phyloP scores from a whole-genome alignment of 768 basidiomycete genomes.

The Tubosaeta sp. region DNA sequence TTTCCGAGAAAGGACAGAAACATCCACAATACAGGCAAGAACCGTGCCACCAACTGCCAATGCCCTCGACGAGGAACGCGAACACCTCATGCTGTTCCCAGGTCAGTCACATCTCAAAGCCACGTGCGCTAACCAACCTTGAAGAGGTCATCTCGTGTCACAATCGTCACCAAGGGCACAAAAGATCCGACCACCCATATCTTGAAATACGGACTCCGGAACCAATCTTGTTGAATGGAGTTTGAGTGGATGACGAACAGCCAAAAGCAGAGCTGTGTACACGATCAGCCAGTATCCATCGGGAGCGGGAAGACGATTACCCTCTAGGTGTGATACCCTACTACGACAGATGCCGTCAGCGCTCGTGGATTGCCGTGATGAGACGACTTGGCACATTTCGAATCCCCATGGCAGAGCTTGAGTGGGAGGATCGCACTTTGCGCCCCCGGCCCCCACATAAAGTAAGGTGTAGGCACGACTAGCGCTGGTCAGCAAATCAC shows the following conservation, averaged over 20 bases:
- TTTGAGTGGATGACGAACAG: conserved; percentile 71
- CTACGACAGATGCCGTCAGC: conserved; percentile 31
- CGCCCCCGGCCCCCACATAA: conserved; percentile 47
- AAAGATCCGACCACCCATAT: conserved; percentile 65
- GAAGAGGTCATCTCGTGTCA: conserved; percentile 46
- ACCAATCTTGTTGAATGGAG: conserved; percentile 68
- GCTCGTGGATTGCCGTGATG: neutral
- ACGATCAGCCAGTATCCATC: neutral
- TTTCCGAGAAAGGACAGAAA: conserved; percentile 64
- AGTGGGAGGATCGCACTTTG: conserved; percentile 55
- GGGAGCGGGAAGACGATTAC: conserved; percentile 29
- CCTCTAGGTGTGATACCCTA: conserved; percentile 80
- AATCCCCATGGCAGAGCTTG: conserved; percentile 35
- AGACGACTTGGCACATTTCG: conserved; percentile 61
- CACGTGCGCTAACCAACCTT: conserved; percentile 40
- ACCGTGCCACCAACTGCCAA: conserved; percentile 72
- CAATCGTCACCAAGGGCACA: conserved; percentile 36
- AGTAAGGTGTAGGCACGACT: conserved; percentile 67
- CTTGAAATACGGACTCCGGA: conserved; percentile 69
- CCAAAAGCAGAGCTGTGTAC: conserved; percentile 75
- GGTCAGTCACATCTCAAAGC: conserved; percentile 8
- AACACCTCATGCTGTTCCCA: conserved; percentile 58
- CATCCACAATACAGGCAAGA: conserved; percentile 64
- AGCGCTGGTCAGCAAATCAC: neutral
- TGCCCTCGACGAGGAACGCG: conserved; percentile 63